Evolutionary conservation across 441 rosid genomes (phyloP).

Genomic region (Dalechampia spathulata): DNA sequence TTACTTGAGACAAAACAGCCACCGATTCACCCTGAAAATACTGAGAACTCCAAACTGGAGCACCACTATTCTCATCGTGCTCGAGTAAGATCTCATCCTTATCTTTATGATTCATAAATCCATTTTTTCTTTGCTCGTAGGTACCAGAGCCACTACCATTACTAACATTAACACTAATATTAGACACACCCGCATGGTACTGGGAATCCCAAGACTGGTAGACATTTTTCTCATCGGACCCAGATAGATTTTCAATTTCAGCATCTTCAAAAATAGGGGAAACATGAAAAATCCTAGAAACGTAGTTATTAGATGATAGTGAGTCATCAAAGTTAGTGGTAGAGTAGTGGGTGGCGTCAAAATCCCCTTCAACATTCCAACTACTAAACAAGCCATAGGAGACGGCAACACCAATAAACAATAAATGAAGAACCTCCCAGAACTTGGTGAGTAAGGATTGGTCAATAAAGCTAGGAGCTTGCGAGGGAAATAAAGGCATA

Average conservation of each 20-base stretch:
- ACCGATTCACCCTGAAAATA: conserved; percentile 45
- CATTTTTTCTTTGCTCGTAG: conserved; percentile 21
- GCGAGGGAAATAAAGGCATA: conserved; percentile 65
- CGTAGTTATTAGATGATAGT: conserved; percentile 27
- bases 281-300: conserved; percentile 45
- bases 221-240: conserved; percentile 28
- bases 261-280: conserved; percentile 54
- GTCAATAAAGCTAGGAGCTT: conserved; percentile 57
- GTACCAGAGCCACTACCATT: conserved; percentile 7
- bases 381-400: conserved; percentile 77
- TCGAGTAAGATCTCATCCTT: conserved; percentile 17
- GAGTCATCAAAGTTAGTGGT: conserved; percentile 28
- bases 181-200: conserved; percentile 13
- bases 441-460: conserved; percentile 41
- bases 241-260: conserved; percentile 32
- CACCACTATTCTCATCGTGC: conserved; percentile 20
- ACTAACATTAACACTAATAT: conserved; percentile 5
- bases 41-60: conserved; percentile 57
- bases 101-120: conserved; percentile 20
- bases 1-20: conserved; percentile 48
- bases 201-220: conserved; percentile 13
- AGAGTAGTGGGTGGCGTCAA: conserved; percentile 19
- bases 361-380: conserved; percentile 30
- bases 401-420: conserved; percentile 70
- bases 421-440: conserved; percentile 65